Evolutionary conservation across 495 filamentous ascomycete genomes (phyloP).

Genomic region (Talaromyces nanjingensis): DNA sequence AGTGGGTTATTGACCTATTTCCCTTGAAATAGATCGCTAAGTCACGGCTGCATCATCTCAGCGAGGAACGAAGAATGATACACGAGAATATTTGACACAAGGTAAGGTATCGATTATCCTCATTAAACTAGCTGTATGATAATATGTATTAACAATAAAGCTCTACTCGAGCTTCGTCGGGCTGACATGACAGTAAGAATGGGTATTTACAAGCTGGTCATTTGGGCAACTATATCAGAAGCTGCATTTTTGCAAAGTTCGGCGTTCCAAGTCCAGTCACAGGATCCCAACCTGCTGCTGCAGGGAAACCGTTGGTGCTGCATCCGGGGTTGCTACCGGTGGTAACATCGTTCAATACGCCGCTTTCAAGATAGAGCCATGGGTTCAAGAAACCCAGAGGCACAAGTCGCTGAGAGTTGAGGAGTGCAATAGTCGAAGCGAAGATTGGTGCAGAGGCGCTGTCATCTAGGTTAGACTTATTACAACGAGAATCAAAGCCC

Average conservation of each 20-base stretch:
- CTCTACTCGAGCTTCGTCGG: neutral
- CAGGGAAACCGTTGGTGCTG: conserved; percentile 47
- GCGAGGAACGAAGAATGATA: too few species aligned
- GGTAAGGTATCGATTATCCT: too few species aligned
- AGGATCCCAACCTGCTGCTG: conserved; percentile 43
- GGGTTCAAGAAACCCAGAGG: conserved; percentile 70
- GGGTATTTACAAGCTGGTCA: neutral
- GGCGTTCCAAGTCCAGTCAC: conserved; percentile 41
- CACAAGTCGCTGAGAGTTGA: conserved; percentile 58
- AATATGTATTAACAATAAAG: neutral
- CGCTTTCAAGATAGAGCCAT: conserved; percentile 53
- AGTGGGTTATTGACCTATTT: too few species aligned
- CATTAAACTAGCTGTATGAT: too few species aligned
- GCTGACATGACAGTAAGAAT: neutral
- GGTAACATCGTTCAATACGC: conserved; percentile 58
- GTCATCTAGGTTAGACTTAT: conserved; percentile 14
- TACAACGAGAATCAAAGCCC: too few species aligned
- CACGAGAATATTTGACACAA: too few species aligned
- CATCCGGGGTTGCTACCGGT: conserved; percentile 57
- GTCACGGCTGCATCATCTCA: too few species aligned
- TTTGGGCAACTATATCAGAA: neutral
- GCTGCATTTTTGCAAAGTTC: conserved; percentile 34
- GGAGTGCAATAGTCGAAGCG: conserved; percentile 54
- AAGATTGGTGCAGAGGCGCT: conserved; percentile 57
- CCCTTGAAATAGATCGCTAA: too few species aligned